Base-by-base conservation (phyloP, 2,329 filamentous ascomycete species). In the Claviceps paspali region DNA sequence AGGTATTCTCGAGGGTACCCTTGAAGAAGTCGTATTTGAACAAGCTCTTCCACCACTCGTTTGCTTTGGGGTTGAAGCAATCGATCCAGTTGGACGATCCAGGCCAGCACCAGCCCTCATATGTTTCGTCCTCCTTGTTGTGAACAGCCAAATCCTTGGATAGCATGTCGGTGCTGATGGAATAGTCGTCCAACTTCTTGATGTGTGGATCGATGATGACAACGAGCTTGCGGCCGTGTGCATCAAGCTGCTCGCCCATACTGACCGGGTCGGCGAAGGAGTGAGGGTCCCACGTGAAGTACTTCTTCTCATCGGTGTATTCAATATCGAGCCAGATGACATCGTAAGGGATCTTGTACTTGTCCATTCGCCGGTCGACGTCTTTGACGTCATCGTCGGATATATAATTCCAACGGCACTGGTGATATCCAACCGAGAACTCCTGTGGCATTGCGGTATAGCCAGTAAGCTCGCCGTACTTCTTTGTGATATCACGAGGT, bases 301-400 rank as follows among this genome's bases (percentile, higher is more conserved):
- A 98, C 63, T 94, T 92, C 62, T 91, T 88, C 57, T 82, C 86
- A 42, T 98, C 83, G 0, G 87, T 92, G 59, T 96, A 98, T 62
- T 98, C 91, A 47, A 98, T 84, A 51, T 98, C 91, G 14, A 98
- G 76, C 91, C 91, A 98, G 51, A 98, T 98, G 45, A 96, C 83
- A 59, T 98, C 91, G 62, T 96, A 98, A 0, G 91, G 91, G 38
- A 98, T 95, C 54, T 84, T 79, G 60, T 79, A 76, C 63, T 91
- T 92, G 64, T 96, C 87, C 64, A 98, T 94, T 56, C 92, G 93
- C 46, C 82, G 78, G 55, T 96, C 87, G 29, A 98, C 88, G 51
- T 96, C 87, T 57, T 83, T 92, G 41, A 98, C 87, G 59, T 98
- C 91, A 45, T 95, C 86, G 50, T 95, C 88, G 1, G 85, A 92